Base-by-base conservation (phyloP, 345 rosid species). In the Moringa oleifera region DNA sequence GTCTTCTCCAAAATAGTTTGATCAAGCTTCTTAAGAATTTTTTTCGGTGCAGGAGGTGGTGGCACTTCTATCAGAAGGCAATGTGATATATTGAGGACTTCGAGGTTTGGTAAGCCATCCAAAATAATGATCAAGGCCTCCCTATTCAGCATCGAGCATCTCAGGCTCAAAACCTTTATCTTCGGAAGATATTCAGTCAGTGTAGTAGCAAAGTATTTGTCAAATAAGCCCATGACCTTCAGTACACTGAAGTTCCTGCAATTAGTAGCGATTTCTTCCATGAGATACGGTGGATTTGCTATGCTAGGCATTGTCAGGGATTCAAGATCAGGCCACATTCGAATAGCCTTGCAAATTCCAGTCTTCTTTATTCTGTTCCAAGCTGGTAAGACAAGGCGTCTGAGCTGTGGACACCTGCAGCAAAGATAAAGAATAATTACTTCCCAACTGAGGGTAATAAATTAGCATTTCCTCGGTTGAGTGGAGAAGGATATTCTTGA, bases 221-320 rank as follows among this genome's bases (percentile, higher is more conserved):
- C 90, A 23, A 85, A 82, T 10, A 87, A 86, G 13, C 97, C 95
- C 95, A 85, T 90, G 76, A 90, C 69, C 74, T 92, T 89, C 41
- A 89, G 95, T 73, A 78, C 86, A 21, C 75, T 47, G 64, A 85
- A 82, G 55, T 77, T 81, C 54, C 56, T 60, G 84, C 98, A 92
- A 72, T 81, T 82, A 33, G 66, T 77, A 55, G 87, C 81, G 19
- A 92, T 92, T 73, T 85, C 95, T 65, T 77, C 83, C 61, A 89
- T 69, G 56, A 92, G 83, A 63, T 75, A 81, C 22, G 78, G 81
- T 25, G 91, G 88, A 64, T 78, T 75, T 21, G 78, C 84, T 41
- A 90, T 85, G 83, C 90, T 86, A 0, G 97, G 97, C 96, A 93
- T 90, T 52, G 98, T 93, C 49, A 93, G 54, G 50, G 97, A 93